Conservation (phyloP, 2,329 filamentous ascomycete genomes). For the Cladosporium sp. region DNA sequence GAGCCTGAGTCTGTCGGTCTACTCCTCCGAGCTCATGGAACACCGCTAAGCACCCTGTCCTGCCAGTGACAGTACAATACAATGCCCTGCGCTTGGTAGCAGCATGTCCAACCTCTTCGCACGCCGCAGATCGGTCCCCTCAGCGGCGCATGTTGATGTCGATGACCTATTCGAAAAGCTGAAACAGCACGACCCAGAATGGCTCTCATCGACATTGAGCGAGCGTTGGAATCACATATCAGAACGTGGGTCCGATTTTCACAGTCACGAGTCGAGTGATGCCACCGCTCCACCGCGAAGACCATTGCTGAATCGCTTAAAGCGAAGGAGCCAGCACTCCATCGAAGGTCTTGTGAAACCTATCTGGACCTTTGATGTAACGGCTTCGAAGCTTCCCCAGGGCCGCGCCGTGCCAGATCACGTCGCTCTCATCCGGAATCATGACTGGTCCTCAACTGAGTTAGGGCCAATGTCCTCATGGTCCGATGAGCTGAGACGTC, state of each 20-base stretch:
- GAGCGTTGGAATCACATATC: neutral
- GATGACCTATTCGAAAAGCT: conserved; percentile 9
- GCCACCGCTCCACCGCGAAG: neutral
- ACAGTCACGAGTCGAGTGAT: neutral
- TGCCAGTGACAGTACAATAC: too few relatives aligned
- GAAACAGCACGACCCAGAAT: conserved; percentile 13
- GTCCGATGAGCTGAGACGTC: conserved; percentile 13
- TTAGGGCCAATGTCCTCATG: conserved; percentile 17
- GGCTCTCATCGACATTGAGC: conserved; percentile 13
- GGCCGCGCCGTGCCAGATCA: conserved; percentile 2
- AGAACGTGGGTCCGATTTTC: neutral
- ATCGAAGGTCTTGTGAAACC: neutral
- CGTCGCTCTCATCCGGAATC: conserved; percentile 10
- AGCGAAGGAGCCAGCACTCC: neutral
- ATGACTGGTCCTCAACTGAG: conserved; percentile 16
- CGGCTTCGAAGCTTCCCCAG: neutral
- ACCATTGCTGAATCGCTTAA: neutral
- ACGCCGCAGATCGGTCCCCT: neutral
- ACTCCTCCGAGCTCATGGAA: too few relatives aligned
- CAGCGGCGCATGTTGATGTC: neutral
- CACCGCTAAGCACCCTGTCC: too few relatives aligned
- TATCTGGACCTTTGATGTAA: conserved; percentile 8
- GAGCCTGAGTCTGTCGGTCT: too few relatives aligned
- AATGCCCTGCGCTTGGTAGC: neutral
- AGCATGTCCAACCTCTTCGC: neutral